Evolutionary conservation across 257 asterid genomes (phyloP).

Genomic region (Agastache rugosa): DNA sequence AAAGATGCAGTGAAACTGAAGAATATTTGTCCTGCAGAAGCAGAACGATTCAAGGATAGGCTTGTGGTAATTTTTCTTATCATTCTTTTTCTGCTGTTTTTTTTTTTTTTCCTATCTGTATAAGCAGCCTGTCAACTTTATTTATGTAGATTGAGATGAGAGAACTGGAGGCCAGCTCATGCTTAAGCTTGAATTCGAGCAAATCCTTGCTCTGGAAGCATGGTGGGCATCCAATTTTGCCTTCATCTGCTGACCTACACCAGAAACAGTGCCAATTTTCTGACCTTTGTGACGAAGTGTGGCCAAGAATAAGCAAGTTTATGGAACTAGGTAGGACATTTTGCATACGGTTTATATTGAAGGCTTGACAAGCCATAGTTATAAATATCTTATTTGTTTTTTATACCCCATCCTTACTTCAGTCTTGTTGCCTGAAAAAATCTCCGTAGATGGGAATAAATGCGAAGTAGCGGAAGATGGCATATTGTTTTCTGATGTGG

Average conservation of each 20-base stretch:
- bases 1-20: conserved; percentile 57
- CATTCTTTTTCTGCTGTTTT: conserved; percentile 9
- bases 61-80: conserved; percentile 28
- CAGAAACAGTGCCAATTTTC: conserved; percentile 61
- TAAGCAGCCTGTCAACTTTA: conserved; percentile 30
- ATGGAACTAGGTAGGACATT: conserved; percentile 47
- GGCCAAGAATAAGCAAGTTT: conserved; percentile 60
- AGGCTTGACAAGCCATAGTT: neutral
- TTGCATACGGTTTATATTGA: conserved; percentile 9
- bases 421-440: conserved; percentile 31
- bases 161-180: conserved; percentile 44
- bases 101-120: neutral
- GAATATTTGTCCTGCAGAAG: conserved; percentile 62
- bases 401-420: neutral
- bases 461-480: conserved; percentile 48
- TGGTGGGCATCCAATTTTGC: conserved; percentile 89
- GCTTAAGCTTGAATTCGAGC: conserved; percentile 52
- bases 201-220: conserved; percentile 83
- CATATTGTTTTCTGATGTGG: conserved; percentile 59
- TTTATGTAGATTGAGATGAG: conserved; percentile 54
- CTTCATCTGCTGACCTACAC: conserved; percentile 71
- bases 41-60: conserved; percentile 62
- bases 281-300: conserved; percentile 58
- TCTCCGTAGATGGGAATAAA: conserved; percentile 44
- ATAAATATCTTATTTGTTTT: neutral